Evolutionary conservation across 2,329 filamentous ascomycete genomes (phyloP).

Genomic region (Diaporthe citrichinensis): DNA sequence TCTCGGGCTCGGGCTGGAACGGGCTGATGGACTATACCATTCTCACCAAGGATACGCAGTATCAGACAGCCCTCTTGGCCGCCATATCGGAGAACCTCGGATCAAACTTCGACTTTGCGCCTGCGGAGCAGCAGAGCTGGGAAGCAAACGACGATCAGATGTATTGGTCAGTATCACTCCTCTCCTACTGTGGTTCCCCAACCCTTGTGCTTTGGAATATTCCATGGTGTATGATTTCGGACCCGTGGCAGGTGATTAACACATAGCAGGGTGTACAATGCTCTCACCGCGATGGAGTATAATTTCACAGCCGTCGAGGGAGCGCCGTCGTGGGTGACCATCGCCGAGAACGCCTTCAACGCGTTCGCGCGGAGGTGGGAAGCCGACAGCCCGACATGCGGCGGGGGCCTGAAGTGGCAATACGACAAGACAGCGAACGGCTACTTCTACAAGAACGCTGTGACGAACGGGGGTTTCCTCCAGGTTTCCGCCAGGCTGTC

Average conservation of each 20-base stretch:
- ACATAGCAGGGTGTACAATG: slow-evolving; percentile 66
- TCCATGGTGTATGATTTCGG: background rate
- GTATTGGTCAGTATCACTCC: slow-evolving; percentile 62
- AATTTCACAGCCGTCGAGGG: slow-evolving; percentile 68
- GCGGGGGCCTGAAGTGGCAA: slow-evolving; percentile 83
- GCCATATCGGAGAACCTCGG: slow-evolving; percentile 82
- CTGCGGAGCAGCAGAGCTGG: slow-evolving; percentile 74
- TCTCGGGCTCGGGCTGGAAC: slow-evolving; percentile 51
- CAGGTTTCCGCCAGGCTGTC: slow-evolving; percentile 70
- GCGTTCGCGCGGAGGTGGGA: slow-evolving; percentile 79
- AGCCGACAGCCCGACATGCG: slow-evolving; percentile 74
- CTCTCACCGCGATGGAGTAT: slow-evolving; percentile 77
- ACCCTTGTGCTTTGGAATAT: no score
- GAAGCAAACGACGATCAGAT: slow-evolving; percentile 80
- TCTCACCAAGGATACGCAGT: slow-evolving; percentile 80
- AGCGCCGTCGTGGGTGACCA: slow-evolving; percentile 74
- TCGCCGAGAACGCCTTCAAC: slow-evolving; percentile 85
- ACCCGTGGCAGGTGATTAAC: background rate
- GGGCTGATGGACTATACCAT: slow-evolving; percentile 87
- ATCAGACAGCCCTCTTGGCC: slow-evolving; percentile 76
- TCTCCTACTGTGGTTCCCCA: background rate
- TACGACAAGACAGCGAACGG: slow-evolving; percentile 84
- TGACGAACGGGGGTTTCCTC: slow-evolving; percentile 64
- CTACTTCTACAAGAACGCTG: slow-evolving; percentile 65
- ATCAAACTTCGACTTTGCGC: slow-evolving; percentile 79